These are phyloP conservation scores for Globisporangium rhizosaccharum DNA, from an alignment of 352 stramenopile species.

Conservation along the genomic window DNA sequence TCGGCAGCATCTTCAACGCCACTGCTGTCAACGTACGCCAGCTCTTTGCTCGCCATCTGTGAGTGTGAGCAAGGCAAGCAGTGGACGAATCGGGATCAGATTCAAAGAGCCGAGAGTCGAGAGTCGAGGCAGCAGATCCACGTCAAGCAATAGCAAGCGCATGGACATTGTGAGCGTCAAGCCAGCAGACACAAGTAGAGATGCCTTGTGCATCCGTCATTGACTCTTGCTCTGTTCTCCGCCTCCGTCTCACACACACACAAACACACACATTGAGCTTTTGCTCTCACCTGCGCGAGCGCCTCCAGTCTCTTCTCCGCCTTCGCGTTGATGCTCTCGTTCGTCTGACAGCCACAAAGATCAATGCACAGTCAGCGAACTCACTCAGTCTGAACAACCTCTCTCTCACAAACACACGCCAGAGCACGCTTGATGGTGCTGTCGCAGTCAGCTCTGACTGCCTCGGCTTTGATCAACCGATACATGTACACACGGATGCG, in stretches of 20 bases:
- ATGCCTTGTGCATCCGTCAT: too few relatives aligned
- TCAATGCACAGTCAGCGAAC: not conserved
- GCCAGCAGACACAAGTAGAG: too few relatives aligned
- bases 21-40: conserved; percentile 12
- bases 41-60: conserved; percentile 22
- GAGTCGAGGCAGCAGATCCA: too few relatives aligned
- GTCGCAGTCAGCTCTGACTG: not conserved
- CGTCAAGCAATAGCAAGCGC: too few relatives aligned
- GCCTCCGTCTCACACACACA: too few relatives aligned
- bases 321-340: conserved; percentile 25
- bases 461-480: not conserved
- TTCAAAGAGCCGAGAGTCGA: not conserved
- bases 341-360: conserved; percentile 10
- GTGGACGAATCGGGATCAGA: conserved; percentile 1
- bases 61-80: not conserved
- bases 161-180: too few relatives aligned
- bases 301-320: conserved; percentile 16
- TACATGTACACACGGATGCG: not conserved
- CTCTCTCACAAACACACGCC: too few relatives aligned
- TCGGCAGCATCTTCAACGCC: too few relatives aligned
- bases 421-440: not conserved
- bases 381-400: not conserved
- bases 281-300: conserved; percentile 16
- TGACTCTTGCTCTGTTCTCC: too few relatives aligned
- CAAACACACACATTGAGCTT: too few relatives aligned